A percentile compares a stretch with the other conserved stretches of the same genome.
These are phyloP conservation scores for Aphanomyces astaci DNA, from an alignment of 352 stramenopile genomes.

Conservation along the genomic window DNA sequence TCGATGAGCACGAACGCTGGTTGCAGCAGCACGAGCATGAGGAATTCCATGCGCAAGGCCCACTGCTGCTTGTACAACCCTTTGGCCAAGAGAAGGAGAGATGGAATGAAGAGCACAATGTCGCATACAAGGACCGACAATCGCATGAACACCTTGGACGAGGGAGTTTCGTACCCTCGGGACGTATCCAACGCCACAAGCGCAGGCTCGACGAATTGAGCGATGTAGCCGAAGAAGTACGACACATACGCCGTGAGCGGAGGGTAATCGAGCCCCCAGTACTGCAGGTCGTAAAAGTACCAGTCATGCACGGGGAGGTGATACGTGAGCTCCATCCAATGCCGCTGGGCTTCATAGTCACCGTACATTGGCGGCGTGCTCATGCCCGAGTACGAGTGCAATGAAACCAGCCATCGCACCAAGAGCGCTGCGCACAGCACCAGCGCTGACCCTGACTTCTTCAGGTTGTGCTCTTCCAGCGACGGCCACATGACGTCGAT, in stretches of 20 bases:
- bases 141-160: constrained; percentile 88
- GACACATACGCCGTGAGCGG: constrained; percentile 91
- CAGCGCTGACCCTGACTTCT: constrained; percentile 36
- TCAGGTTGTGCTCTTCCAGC: constrained; percentile 47
- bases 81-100: constrained; percentile 38
- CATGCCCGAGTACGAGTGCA: constrained; percentile 80
- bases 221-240: constrained; percentile 69
- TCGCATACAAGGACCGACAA: constrained; percentile 90
- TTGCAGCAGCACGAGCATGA: constrained; percentile 69
- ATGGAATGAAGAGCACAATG: constrained; percentile 84
- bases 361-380: constrained; percentile 82
- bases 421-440: constrained; percentile 52
- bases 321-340: constrained; percentile 99
- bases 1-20: constrained; percentile 93
- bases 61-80: constrained; percentile 46
- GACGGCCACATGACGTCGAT: constrained; percentile 15
- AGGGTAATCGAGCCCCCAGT: constrained; percentile 98
- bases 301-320: constrained; percentile 89
- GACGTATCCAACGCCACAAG: constrained; percentile 78
- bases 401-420: constrained; percentile 62
- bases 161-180: constrained; percentile 77
- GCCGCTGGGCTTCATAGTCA: constrained; percentile 97
- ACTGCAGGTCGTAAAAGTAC: constrained; percentile 95
- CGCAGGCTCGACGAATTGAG: constrained; percentile 66
- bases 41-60: constrained; percentile 50